Percentiles rank a stretch among this genome's conserved stretches.
Conservation (phyloP, 306 rosid genomes). For the Cicer bijugum region DNA sequence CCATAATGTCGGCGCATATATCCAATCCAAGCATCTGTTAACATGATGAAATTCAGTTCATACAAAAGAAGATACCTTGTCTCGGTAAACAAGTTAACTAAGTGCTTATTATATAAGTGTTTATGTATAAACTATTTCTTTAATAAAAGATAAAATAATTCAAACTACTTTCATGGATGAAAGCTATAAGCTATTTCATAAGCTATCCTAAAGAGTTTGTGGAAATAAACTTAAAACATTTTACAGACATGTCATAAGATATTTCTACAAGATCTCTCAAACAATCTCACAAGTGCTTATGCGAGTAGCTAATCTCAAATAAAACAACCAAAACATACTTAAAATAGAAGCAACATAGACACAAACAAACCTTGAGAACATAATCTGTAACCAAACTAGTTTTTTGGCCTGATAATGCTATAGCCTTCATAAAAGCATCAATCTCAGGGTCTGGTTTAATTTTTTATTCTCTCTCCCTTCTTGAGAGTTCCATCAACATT, state of each 20-base stretch:
- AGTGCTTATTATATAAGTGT: neutral
- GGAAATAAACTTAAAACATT: no score
- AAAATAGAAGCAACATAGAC: neutral
- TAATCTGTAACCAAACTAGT: slow-evolving; percentile 70
- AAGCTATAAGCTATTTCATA: no score
- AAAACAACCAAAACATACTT: neutral
- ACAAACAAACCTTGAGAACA: slow-evolving; percentile 57
- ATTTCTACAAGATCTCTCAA: no score
- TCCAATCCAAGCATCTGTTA: slow-evolving; percentile 62
- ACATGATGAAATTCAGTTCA: neutral
- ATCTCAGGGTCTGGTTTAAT: slow-evolving; percentile 76
- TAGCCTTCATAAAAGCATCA: slow-evolving; percentile 82
- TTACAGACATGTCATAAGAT: no score
- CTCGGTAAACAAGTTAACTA: neutral
- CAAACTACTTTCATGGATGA: no score
- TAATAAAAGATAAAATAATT: no score
- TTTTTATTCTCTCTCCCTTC: slow-evolving; percentile 65
- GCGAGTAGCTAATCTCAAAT: neutral
- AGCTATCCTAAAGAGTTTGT: no score
- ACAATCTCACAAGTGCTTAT: no score
- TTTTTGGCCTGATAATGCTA: slow-evolving; percentile 64
- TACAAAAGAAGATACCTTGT: neutral
- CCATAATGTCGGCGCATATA: slow-evolving; percentile 60
- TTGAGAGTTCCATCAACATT: slow-evolving; percentile 62
- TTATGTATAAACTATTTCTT: neutral